Conservation (phyloP, 1,284 basidiomycete species). For the Schizopora paradoxa region DNA sequence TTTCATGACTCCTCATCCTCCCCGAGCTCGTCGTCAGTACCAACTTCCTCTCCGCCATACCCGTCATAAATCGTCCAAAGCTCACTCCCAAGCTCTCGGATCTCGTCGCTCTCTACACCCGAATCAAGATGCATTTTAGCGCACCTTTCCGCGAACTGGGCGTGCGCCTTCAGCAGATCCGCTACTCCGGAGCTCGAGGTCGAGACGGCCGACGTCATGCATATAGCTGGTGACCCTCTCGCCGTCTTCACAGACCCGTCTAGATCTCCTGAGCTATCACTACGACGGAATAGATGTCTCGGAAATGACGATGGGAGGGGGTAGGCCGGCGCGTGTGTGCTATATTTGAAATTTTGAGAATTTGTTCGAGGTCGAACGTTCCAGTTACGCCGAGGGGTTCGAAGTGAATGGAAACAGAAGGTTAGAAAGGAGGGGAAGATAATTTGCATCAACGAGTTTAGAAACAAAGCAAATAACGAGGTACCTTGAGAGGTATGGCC, state of each 20-base stretch:
- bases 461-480: conserved; percentile 1
- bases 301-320: conserved; percentile 51
- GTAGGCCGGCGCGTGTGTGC: conserved; percentile 39
- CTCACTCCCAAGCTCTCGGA: conserved; percentile 44
- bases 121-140: conserved; percentile 20
- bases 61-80: conserved; percentile 48
- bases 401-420: conserved; percentile 2
- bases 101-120: conserved; percentile 37
- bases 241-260: too few relatives aligned
- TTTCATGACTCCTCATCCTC: conserved; percentile 28
- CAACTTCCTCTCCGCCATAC: conserved; percentile 26
- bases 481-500: conserved; percentile 34
- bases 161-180: conserved; percentile 38
- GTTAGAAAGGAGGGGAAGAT: conserved; percentile 1
- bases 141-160: conserved; percentile 36
- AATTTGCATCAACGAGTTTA: conserved; percentile 4
- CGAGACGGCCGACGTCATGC: too few relatives aligned
- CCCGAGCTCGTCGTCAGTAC: conserved; percentile 22
- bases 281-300: conserved; percentile 31
- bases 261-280: too few relatives aligned
- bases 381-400: too few relatives aligned
- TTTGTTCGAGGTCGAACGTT: too few relatives aligned
- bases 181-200: conserved; percentile 30
- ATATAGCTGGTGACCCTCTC: too few relatives aligned
- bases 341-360: conserved; percentile 25